Percentiles rank a stretch among this genome's conserved stretches.
These are phyloP conservation scores for Leccinum variicolor DNA, from an alignment of 768 basidiomycete species.

Conservation along the genomic window DNA sequence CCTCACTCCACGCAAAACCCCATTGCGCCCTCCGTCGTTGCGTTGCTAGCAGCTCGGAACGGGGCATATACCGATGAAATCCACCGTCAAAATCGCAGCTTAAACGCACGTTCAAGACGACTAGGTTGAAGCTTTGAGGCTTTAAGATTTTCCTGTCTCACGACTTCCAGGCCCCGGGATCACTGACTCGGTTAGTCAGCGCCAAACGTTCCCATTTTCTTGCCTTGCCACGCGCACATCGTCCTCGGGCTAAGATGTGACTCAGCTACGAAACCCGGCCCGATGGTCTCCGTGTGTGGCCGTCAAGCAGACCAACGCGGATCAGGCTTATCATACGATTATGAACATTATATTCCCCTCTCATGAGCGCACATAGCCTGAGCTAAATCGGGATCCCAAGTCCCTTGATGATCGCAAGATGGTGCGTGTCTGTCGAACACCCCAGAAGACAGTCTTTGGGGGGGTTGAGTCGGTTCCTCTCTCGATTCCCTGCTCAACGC, in stretches of 20 bases:
- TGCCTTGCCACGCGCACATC: background rate
- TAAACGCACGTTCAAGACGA: background rate
- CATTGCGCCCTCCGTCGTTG: background rate
- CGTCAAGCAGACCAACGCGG: background rate
- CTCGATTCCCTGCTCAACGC: background rate
- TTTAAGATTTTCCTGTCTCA: background rate
- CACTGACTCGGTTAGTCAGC: background rate
- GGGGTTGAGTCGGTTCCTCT: background rate
- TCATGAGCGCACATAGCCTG: conserved; percentile 4
- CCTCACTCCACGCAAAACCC: background rate
- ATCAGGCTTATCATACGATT: background rate
- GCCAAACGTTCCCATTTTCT: background rate
- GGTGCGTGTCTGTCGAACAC: background rate
- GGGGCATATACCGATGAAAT: too few species aligned
- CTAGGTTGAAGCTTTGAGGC: background rate
- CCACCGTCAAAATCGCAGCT: too few species aligned
- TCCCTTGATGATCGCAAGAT: conserved; percentile 19
- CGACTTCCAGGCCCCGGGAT: background rate
- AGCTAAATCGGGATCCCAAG: background rate
- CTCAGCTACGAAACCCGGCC: background rate
- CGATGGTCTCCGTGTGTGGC: background rate
- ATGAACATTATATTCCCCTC: background rate
- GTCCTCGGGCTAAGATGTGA: background rate
- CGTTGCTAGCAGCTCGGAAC: too few species aligned
- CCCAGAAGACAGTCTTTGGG: background rate